phyloP scores from a whole-genome alignment of 106 monocot genomes.

The Dioscorea dumetorum region DNA sequence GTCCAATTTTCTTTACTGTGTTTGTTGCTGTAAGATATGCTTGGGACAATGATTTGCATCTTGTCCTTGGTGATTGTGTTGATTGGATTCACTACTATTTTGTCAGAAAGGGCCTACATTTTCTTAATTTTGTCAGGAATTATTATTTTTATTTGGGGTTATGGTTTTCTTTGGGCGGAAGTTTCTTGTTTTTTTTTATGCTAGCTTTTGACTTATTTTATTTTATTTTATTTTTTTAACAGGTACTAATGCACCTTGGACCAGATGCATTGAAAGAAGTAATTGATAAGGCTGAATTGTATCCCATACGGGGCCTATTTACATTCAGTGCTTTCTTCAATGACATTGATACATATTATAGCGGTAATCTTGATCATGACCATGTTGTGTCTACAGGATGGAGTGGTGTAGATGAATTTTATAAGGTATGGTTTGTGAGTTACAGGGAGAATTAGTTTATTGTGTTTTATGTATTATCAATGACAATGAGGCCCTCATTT shows the following conservation, averaged over 20 bases:
- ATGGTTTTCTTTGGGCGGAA: too few relatives aligned
- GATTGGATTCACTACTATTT: not conserved
- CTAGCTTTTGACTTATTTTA: not conserved
- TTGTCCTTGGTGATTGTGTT: not conserved
- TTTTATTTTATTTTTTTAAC: constrained; percentile 4
- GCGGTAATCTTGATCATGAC: constrained; percentile 39
- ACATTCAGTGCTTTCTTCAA: constrained; percentile 65
- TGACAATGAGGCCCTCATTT: not conserved
- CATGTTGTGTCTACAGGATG: constrained; percentile 86
- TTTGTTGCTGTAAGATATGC: not conserved
- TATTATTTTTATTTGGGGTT: not conserved
- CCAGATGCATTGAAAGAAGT: constrained; percentile 39
- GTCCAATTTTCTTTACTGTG: not conserved
- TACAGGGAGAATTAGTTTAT: not conserved
- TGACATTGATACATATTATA: constrained; percentile 81
- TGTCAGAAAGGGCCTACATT: not conserved
- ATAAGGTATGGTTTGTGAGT: constrained; percentile 45
- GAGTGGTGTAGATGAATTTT: constrained; percentile 57
- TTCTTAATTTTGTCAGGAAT: not conserved
- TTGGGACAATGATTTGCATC: not conserved
- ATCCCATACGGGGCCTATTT: constrained; percentile 78
- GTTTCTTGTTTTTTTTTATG: not conserved
- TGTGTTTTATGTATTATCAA: not conserved
- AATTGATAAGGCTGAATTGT: constrained; percentile 68
- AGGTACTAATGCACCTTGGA: constrained; percentile 56